Conservation (phyloP, 495 filamentous ascomycete species). For the Filosporella fistucella region DNA sequence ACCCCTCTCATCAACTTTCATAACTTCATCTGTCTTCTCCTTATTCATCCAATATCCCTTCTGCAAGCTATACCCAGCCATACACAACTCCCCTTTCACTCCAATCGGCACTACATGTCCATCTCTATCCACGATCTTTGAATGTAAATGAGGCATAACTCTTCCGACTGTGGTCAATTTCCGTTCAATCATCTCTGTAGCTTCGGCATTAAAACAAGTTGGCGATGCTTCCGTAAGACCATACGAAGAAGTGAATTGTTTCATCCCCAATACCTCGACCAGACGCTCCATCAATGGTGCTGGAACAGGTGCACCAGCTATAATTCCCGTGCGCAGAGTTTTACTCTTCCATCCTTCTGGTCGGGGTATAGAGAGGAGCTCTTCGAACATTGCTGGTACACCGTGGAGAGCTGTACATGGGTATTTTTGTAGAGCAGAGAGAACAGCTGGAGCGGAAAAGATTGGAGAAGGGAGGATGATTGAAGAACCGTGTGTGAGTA, state of each 20-base stretch:
- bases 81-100: constrained; percentile 58
- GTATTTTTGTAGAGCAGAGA: constrained; percentile 57
- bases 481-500: constrained; percentile 61
- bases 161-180: constrained; percentile 61
- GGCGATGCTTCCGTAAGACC: constrained; percentile 66
- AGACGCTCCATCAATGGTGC: constrained; percentile 58
- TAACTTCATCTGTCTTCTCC: constrained; percentile 61
- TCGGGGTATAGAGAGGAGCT: constrained; percentile 44
- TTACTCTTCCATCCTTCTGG: constrained; percentile 10
- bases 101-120: constrained; percentile 57
- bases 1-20: constrained; percentile 53
- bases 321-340: constrained; percentile 58
- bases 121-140: constrained; percentile 61
- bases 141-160: constrained; percentile 60
- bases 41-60: constrained; percentile 68
- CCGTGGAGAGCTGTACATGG: constrained; percentile 67
- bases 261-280: constrained; percentile 57
- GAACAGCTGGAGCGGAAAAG: constrained; percentile 54
- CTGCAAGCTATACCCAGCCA: constrained; percentile 63
- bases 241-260: constrained; percentile 64
- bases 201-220: constrained; percentile 68
- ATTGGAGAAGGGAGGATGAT: constrained; percentile 62
- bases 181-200: constrained; percentile 54
- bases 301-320: constrained; percentile 64
- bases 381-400: constrained; percentile 71